These are phyloP conservation scores for Jatropha multifida DNA, from an alignment of 441 rosid species.

Conservation along the genomic window DNA sequence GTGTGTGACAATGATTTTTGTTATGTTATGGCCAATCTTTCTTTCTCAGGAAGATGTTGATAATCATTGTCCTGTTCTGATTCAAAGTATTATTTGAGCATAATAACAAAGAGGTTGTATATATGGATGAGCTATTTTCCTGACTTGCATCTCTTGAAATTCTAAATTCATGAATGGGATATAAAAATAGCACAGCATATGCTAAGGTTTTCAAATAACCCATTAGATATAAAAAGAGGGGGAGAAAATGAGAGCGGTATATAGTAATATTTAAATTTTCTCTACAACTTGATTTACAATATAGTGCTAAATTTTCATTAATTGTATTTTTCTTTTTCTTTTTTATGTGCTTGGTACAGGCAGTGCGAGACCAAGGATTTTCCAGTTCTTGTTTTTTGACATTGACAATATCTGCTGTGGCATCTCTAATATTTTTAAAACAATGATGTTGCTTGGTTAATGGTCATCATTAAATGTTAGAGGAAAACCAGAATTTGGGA, in stretches of 20 bases:
- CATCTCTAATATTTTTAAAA: slow-evolving; percentile 41
- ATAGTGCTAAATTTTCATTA: not conserved
- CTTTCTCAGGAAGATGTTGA: not conserved
- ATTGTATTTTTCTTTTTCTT: not conserved
- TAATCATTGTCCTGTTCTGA: not conserved
- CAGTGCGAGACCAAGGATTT: slow-evolving; percentile 27
- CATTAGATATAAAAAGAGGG: too few relatives aligned
- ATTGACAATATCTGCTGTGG: slow-evolving; percentile 32
- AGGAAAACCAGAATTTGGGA: not conserved
- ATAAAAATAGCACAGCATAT: not conserved
- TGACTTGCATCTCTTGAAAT: not conserved
- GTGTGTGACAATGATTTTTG: not conserved
- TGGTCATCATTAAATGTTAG: not conserved
- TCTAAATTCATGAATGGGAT: not conserved
- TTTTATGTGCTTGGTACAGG: slow-evolving; percentile 38
- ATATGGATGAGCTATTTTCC: not conserved
- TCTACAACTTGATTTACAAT: not conserved
- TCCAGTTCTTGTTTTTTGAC: slow-evolving; percentile 24
- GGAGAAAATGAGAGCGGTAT: too few relatives aligned
- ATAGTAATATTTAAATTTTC: not conserved
- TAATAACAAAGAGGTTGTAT: not conserved
- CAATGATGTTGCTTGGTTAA: slow-evolving; percentile 21
- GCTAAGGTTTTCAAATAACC: too few relatives aligned
- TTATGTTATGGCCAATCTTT: not conserved
- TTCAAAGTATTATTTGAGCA: not conserved